phyloP scores from a whole-genome alignment of 2,329 filamentous ascomycete genomes.

The Pseudofabraea citricarpa region DNA sequence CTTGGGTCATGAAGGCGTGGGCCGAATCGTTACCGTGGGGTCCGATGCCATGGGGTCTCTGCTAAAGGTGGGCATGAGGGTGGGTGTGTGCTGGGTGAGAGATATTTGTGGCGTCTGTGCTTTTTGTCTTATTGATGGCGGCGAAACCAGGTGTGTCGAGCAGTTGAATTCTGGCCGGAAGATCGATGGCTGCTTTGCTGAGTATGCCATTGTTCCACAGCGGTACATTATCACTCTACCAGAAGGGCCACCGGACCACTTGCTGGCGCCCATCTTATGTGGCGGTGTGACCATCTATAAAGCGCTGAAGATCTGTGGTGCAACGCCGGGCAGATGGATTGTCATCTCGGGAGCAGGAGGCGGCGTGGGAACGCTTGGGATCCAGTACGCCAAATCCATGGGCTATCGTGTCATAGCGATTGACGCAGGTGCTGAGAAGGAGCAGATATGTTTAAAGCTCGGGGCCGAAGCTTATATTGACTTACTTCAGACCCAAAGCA shows the following conservation, averaged over 20 bases:
- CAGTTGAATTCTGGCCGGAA: constrained; percentile 29
- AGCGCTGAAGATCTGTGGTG: constrained; percentile 50
- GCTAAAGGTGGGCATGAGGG: constrained; percentile 56
- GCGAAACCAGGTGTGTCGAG: constrained; percentile 32
- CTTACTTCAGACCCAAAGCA: too few relatives aligned
- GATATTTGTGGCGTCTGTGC: constrained; percentile 12
- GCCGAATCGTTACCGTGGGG: constrained; percentile 57
- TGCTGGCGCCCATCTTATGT: constrained; percentile 64
- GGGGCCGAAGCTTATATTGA: constrained; percentile 21
- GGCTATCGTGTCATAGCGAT: constrained; percentile 12
- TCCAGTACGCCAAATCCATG: constrained; percentile 19
- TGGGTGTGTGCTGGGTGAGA: constrained; percentile 50
- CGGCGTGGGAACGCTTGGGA: constrained; percentile 17
- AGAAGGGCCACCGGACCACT: constrained; percentile 39
- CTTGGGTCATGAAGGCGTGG: constrained; percentile 60
- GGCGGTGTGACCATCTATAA: constrained; percentile 70
- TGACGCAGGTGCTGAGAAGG: constrained; percentile 23
- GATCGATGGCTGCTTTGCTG: constrained; percentile 22
- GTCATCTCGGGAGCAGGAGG: constrained; percentile 21
- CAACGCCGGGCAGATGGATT: constrained; percentile 24
- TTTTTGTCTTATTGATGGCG: constrained; percentile 33
- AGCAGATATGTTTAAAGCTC: constrained; percentile 10
- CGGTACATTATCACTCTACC: constrained; percentile 55
- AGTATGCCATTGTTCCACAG: constrained; percentile 41
- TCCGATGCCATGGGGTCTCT: constrained; percentile 46